phyloP scores from a whole-genome alignment of 306 rosid genomes.

The Psophocarpus tetragonolobus region DNA sequence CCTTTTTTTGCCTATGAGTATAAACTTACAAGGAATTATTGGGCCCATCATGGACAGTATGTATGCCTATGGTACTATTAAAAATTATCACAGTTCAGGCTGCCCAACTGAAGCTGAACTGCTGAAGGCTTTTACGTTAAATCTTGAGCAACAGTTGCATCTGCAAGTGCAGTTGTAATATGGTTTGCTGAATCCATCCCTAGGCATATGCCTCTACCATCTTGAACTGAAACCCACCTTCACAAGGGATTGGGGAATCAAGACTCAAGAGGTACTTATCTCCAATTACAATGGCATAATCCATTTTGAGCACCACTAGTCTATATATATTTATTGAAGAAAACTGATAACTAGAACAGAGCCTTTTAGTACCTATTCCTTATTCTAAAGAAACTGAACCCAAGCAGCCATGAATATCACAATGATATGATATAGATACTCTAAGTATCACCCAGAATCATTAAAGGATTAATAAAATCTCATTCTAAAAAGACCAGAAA shows the following conservation, averaged over 20 bases:
- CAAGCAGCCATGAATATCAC: slow-evolving; percentile 6
- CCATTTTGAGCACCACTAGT: background rate
- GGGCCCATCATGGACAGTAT: background rate
- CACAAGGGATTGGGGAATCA: background rate
- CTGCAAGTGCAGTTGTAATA: background rate
- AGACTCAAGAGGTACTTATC: background rate
- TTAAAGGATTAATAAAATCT: background rate
- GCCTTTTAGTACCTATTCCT: background rate
- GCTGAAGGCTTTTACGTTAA: background rate
- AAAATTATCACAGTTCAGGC: background rate
- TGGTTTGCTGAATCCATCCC: background rate
- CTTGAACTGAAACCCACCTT: slow-evolving; percentile 10
- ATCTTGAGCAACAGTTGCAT: background rate
- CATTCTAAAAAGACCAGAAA: background rate
- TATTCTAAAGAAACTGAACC: background rate
- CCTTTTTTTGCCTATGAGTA: background rate
- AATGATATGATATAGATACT: background rate
- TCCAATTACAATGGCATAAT: slow-evolving; percentile 5
- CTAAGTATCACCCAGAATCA: background rate
- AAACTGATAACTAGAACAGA: background rate
- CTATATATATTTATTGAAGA: background rate
- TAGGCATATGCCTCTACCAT: background rate
- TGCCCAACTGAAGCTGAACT: background rate
- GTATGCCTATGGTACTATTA: background rate
- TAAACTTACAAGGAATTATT: background rate